Percentiles rank a stretch among this genome's conserved stretches.
Conservation (phyloP, 768 basidiomycete species). For the Pulveroboletus ravenelii region DNA sequence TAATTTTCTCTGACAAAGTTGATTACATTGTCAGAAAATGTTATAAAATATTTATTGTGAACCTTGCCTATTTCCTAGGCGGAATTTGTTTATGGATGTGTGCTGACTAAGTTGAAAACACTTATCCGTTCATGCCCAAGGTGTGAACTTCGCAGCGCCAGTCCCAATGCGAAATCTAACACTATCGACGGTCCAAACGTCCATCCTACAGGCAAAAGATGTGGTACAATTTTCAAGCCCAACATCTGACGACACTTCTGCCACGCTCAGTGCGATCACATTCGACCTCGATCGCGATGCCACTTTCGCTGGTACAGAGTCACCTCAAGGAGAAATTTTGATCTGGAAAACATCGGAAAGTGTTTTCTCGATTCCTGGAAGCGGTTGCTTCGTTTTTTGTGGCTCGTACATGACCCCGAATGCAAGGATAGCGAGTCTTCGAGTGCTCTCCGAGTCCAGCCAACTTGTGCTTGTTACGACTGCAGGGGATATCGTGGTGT, state of each 20-base stretch:
- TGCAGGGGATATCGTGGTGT: constrained; percentile 77
- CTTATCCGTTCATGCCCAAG: too few relatives aligned
- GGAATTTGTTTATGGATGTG: too few relatives aligned
- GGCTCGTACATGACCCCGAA: constrained; percentile 18
- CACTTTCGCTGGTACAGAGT: constrained; percentile 58
- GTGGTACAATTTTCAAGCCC: constrained; percentile 10
- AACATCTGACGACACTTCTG: constrained; percentile 19
- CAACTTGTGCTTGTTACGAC: constrained; percentile 62
- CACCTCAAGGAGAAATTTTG: constrained; percentile 52
- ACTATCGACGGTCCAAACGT: constrained; percentile 32
- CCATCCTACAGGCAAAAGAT: constrained; percentile 13
- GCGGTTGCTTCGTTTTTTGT: constrained; percentile 18
- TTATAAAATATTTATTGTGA: too few relatives aligned
- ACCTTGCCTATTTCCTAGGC: too few relatives aligned
- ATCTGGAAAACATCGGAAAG: constrained; percentile 45
- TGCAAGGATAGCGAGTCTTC: constrained; percentile 56
- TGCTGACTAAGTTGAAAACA: too few relatives aligned
- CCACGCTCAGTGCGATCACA: constrained; percentile 43
- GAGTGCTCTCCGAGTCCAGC: constrained; percentile 68
- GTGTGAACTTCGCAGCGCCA: background rate
- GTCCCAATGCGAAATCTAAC: constrained; percentile 54
- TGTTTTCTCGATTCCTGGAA: constrained; percentile 7
- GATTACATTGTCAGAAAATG: too few relatives aligned
- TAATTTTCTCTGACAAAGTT: too few relatives aligned
- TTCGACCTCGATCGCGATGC: constrained; percentile 63